Base-by-base conservation (phyloP, 371 early-diverging fungal species). In the Mucor circinelloides region DNA sequence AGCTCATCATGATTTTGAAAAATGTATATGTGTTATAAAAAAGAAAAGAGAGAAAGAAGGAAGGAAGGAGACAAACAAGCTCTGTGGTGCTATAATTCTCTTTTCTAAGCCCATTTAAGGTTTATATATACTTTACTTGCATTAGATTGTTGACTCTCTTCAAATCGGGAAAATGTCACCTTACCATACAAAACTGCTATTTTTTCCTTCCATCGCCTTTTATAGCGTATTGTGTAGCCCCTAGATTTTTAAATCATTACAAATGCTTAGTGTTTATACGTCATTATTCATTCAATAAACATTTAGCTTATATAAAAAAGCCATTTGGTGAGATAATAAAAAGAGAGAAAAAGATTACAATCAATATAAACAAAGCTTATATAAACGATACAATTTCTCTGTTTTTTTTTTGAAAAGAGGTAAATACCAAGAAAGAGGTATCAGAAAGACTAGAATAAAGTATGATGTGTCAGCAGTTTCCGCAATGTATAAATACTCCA, bases 381-480 rank as follows among this genome's bases (percentile, higher is more conserved):
- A 1, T 10, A 27, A 52, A 12, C 23, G 28, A 28, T 15, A 2
- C 25, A 15, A 54, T 28, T 21, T 10, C 4, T 17, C 19, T n/a
- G n/a, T n/a, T 50, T 23, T 19, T 23, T 50, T 19, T 6, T 50
- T 50, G 10, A 19, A 25, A 23, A 23, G 50, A 5, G 0, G 3
- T 40, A 17, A 5, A 36, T 13, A 36, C 36, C 36, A 40, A 17
- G 40, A 40, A 4, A 5, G 13, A 30, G 15, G 32, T 5, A 31
- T 32, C 32, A 32, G 32, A 56, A 31, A 56, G 32, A 32, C 21
- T 9, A 2, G 28, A 31, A 31, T 30, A 56, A 32, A 32, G 32
- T 30, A 32, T 56, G 56, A 56, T 56, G 56, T 56, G 56, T 56
- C 56, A 56, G 56, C 56, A 56, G 56, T 56, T 56, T 31, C 50